These are phyloP conservation scores for Penicillium bovifimosum DNA, from an alignment of 495 filamentous ascomycete genomes.

Conservation along the genomic window DNA sequence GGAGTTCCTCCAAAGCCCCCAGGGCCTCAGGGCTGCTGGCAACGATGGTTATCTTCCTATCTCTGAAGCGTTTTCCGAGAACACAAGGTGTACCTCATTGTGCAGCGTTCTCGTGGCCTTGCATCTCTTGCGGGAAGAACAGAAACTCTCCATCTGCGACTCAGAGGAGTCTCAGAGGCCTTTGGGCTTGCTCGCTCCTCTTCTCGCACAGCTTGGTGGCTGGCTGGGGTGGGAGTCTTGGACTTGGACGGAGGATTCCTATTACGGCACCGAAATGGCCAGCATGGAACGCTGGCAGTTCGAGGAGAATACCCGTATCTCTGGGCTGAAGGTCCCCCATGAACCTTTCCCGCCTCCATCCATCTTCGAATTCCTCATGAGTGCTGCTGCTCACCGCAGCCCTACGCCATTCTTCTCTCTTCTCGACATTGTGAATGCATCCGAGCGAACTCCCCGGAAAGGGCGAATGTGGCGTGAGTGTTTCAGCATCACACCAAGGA, in stretches of 20 bases:
- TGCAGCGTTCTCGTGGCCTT: constrained; percentile 68
- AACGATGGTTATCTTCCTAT: constrained; percentile 58
- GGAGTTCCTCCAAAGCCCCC: constrained; percentile 53
- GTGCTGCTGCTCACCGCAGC: constrained; percentile 27
- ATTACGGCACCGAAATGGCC: constrained; percentile 67
- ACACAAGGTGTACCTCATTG: constrained; percentile 53
- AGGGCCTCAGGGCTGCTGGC: constrained; percentile 47
- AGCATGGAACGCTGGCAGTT: constrained; percentile 56
- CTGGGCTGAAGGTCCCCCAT: constrained; percentile 38
- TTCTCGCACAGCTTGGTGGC: constrained; percentile 72
- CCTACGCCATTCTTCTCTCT: constrained; percentile 54
- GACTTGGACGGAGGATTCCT: constrained; percentile 46
- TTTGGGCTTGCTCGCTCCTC: constrained; percentile 52
- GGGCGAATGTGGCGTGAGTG: constrained; percentile 39
- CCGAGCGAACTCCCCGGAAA: constrained; percentile 34
- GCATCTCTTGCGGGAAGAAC: constrained; percentile 82
- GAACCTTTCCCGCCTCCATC: constrained; percentile 65
- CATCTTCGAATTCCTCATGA: constrained; percentile 62
- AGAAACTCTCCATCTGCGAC: constrained; percentile 69
- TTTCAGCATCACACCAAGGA: constrained; percentile 56
- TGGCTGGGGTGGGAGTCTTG: constrained; percentile 85
- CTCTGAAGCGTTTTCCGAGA: constrained; percentile 45
- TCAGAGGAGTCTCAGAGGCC: constrained; percentile 49
- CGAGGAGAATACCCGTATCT: constrained; percentile 47
- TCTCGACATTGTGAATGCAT: constrained; percentile 47